These are phyloP conservation scores for Haplographium delicatum DNA, from an alignment of 495 filamentous ascomycete genomes.

Conservation along the genomic window DNA sequence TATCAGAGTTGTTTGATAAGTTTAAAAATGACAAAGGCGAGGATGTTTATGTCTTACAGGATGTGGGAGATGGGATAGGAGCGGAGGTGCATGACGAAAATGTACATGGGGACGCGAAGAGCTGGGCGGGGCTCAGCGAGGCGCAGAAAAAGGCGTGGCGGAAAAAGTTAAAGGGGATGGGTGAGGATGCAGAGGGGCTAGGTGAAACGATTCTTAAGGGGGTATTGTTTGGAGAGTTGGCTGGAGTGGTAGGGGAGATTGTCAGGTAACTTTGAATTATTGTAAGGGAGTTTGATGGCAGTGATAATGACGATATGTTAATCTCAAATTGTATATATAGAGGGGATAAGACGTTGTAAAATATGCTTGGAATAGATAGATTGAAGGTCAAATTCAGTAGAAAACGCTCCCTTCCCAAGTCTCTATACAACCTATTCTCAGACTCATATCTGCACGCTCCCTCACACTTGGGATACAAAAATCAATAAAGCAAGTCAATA, in stretches of 20 bases:
- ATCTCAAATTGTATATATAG: too few relatives aligned
- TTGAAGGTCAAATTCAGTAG: too few relatives aligned
- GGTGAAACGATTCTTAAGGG: constrained; percentile 69
- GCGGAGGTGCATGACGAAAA: constrained; percentile 42
- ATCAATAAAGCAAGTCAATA: too few relatives aligned
- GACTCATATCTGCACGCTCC: too few relatives aligned
- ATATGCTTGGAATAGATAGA: too few relatives aligned
- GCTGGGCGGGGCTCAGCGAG: constrained; percentile 60
- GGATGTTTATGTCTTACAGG: constrained; percentile 1
- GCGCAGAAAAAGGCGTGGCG: constrained; percentile 64
- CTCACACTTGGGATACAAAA: too few relatives aligned
- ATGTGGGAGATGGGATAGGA: constrained; percentile 16
- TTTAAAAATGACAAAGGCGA: constrained; percentile 14
- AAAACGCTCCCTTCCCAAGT: too few relatives aligned
- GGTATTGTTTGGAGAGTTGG: constrained; percentile 67
- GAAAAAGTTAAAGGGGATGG: constrained; percentile 58
- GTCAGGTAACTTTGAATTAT: too few relatives aligned
- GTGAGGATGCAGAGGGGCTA: constrained; percentile 66
- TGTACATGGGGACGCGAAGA: constrained; percentile 37
- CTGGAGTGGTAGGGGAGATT: constrained; percentile 24
- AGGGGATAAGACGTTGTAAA: too few relatives aligned
- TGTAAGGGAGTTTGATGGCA: too few relatives aligned
- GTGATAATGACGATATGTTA: too few relatives aligned
- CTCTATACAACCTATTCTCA: too few relatives aligned
- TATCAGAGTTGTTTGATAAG: constrained; percentile 13